Base-by-base conservation (phyloP, 257 asterid species). In the Cynanchum wilfordii region DNA sequence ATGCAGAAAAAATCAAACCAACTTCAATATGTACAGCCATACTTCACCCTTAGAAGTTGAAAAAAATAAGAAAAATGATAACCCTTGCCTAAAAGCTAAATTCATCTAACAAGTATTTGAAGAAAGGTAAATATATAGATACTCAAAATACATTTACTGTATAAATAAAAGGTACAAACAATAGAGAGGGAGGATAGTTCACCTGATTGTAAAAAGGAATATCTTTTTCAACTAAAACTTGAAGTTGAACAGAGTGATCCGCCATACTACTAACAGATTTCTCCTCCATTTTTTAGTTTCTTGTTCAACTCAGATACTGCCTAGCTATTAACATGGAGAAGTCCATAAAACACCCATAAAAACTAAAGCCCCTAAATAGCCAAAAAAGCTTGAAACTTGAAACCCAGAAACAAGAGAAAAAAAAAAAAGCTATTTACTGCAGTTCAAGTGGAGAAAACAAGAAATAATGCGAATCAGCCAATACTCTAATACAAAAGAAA, bases 251-350 rank as follows among this genome's bases (percentile, higher is more conserved):
- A 5, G 71, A 57, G 45, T 76, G 72, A 76, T 70, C 45, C 62
- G 54, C 65, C 80, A 24, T 67, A 42, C 19, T 27, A 54, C 60
- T 70, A 3, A 25, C 75, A 51, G 80, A 52, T 63, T 70, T 70
- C 60, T 76, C 80, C 42, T 76, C 80, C 76, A 76, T 76, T 24
- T 33, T 7, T 24, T 40, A 55, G 4, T 71, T 8, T 7, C n/a
- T 54, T 56, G 10, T 25, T 55, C 24, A 19, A 69, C 49, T 54
- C 45, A 65, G 15, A 11, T 27, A 56, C 38, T 38, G n/a, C n/a
- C n/a, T n/a, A n/a, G n/a, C n/a, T n/a, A n/a, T n/a, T n/a, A n/a
- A n/a, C 8, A 33, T 38, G 29, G 10, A 17, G 63, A 74, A 65
- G 1, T 50, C 16, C 7, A 20, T 2, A 45, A 45, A 66, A 7